Percentiles rank a stretch among this genome's conserved stretches.
Evolutionary conservation across 2,329 filamentous ascomycete species (phyloP).

Genomic region (Microdochium paspali): DNA sequence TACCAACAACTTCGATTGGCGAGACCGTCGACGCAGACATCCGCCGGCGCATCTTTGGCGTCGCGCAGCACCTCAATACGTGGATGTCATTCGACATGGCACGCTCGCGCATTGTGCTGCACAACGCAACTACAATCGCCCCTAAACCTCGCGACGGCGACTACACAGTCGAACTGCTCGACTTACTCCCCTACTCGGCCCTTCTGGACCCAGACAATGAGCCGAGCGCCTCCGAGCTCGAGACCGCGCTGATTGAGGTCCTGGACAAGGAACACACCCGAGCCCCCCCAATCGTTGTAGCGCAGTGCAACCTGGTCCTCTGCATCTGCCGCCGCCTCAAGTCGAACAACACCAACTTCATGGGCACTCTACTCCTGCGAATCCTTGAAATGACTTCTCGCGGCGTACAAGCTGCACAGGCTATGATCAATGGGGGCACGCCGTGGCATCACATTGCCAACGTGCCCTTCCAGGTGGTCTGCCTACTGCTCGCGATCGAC

Average conservation of each 20-base stretch:
- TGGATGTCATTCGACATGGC: slow-evolving; percentile 53
- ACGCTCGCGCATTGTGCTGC: slow-evolving; percentile 38
- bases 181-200: slow-evolving; percentile 41
- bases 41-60: slow-evolving; percentile 32
- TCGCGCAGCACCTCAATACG: slow-evolving; percentile 47
- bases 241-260: slow-evolving; percentile 28
- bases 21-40: slow-evolving; percentile 24
- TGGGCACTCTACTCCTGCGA: slow-evolving; percentile 29
- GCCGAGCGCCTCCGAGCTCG: slow-evolving; percentile 29
- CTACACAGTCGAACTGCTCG: slow-evolving; percentile 37
- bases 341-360: slow-evolving; percentile 35
- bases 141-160: slow-evolving; percentile 27
- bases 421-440: slow-evolving; percentile 29
- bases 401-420: slow-evolving; percentile 35
- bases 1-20: slow-evolving; percentile 8
- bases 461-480: slow-evolving; percentile 49
- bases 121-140: slow-evolving; percentile 31
- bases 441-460: slow-evolving; percentile 54
- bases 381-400: slow-evolving; percentile 34
- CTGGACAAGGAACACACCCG: slow-evolving; percentile 27
- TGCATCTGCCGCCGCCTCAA: slow-evolving; percentile 46
- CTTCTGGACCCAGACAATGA: slow-evolving; percentile 41
- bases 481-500: slow-evolving; percentile 45
- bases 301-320: slow-evolving; percentile 45
- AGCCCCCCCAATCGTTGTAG: slow-evolving; percentile 32